A percentile compares a stretch with the other conserved stretches of the same genome.
Conservation (phyloP, 768 basidiomycete species). For the Trametes elegans region DNA sequence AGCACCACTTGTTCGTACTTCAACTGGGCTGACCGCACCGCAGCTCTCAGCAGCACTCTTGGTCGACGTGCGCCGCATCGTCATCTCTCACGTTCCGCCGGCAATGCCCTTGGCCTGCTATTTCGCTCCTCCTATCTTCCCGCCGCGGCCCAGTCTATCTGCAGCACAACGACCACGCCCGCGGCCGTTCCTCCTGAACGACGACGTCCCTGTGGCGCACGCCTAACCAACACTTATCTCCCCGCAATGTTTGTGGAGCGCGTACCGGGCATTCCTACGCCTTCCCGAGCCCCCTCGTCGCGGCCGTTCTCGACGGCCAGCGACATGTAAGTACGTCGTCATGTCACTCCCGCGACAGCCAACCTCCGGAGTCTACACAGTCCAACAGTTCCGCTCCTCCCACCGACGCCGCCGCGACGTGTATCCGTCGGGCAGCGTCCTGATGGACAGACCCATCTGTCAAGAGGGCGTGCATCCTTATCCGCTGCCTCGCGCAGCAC, state of each 20-base stretch:
- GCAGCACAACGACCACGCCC: not conserved
- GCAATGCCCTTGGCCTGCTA: not conserved
- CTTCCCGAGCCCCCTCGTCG: too few species aligned
- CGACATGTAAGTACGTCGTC: too few species aligned
- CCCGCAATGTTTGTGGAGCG: not conserved
- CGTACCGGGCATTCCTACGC: not conserved
- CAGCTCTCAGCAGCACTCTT: not conserved
- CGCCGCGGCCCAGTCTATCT: not conserved
- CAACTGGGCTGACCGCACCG: not conserved
- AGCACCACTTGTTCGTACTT: not conserved
- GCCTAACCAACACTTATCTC: too few species aligned
- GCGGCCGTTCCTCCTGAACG: not conserved
- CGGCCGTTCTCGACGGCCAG: too few species aligned
- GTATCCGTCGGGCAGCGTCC: too few species aligned
- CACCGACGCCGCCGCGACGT: too few species aligned
- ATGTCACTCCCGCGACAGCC: too few species aligned
- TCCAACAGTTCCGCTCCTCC: too few species aligned
- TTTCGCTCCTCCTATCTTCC: not conserved
- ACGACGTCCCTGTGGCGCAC: constrained; percentile 6
- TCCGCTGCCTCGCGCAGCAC: too few species aligned
- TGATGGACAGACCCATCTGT: too few species aligned
- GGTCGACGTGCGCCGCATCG: not conserved
- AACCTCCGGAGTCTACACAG: too few species aligned
- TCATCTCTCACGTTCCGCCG: not conserved
- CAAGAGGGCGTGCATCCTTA: too few species aligned